Conservation (phyloP, 257 asterid species). For the Schizonepeta tenuifolia region DNA sequence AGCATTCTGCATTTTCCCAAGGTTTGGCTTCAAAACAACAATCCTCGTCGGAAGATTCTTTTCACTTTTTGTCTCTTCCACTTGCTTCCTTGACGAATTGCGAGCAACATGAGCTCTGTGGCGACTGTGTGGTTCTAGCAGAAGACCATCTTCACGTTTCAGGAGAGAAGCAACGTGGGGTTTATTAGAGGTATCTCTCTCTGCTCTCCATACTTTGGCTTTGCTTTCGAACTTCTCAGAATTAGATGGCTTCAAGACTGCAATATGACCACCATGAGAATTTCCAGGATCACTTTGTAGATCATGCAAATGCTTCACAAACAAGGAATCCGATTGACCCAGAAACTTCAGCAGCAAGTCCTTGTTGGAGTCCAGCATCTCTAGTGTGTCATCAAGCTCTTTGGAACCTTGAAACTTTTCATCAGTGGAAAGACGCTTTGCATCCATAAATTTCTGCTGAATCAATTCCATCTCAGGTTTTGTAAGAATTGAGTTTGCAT, state of each 20-base stretch:
- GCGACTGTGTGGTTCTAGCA: conserved; percentile 54
- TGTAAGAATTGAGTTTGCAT: conserved; percentile 49
- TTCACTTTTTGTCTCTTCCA: conserved; percentile 45
- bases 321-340: conserved; percentile 52
- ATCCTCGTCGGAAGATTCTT: conserved; percentile 69
- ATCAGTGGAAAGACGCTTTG: conserved; percentile 53
- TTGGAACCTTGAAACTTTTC: conserved; percentile 55
- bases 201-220: conserved; percentile 54
- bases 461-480: conserved; percentile 57
- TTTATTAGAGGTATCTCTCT: conserved; percentile 42
- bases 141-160: conserved; percentile 76
- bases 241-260: conserved; percentile 58
- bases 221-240: conserved; percentile 52
- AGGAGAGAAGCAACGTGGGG: conserved; percentile 40
- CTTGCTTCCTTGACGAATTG: conserved; percentile 44
- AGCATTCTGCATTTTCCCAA: conserved; percentile 47
- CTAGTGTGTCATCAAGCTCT: conserved; percentile 54
- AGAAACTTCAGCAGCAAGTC: conserved; percentile 55
- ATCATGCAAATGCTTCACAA: conserved; percentile 54
- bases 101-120: conserved; percentile 46
- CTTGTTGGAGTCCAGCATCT: conserved; percentile 56
- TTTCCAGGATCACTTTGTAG: conserved; percentile 45
- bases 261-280: conserved; percentile 48
- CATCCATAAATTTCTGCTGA: conserved; percentile 58
- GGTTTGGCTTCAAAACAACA: conserved; percentile 82